Base-by-base conservation (phyloP, 176 grass and related monocot genomes). In the Ampelocalamus luodianensis region DNA sequence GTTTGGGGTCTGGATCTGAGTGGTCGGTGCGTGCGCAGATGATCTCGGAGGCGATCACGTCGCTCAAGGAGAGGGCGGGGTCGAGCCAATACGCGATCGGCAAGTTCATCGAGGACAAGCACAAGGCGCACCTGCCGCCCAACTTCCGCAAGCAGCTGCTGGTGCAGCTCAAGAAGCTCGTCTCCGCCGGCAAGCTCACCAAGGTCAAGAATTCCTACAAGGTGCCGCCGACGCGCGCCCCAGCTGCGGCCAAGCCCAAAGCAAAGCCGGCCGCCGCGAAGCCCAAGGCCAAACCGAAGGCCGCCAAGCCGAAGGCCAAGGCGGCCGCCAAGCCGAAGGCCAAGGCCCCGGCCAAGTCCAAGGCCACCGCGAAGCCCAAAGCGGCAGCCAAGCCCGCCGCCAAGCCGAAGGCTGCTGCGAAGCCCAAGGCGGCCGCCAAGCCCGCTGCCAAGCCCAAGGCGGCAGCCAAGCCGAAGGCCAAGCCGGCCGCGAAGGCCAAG, bases 191-290 rank as follows among this genome's bases (percentile, higher is more conserved):
- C 32, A 96, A 96, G 79, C 84, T 96, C 8, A 88, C 78, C 40
- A 96, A 96, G 87, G 87, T 96, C 1, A 93, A 96, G 84, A 79
- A 68, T 18, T 96, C 89, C 3, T 96, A 77, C 84, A 96, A 96
- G 87, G 18, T 93, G 46, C 51, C 88, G 13, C 0, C 93, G 5
- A 17, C 60, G 8, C 87, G 48, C 3, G 36, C 82, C 4, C 70
- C 86, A 0, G 79, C 37, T 9, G 11, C 73, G 3, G 32, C 14
- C 49, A 85, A 67, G 83, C 83, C 88, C 4, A 87, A 90, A 20
- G 16, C 65, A 32, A 81, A 81, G 61, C 13, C 50, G 9, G 16
- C 76, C 0, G 24, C 40, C 0, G 29, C 78, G 6, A 79, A 60
- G 53, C 11, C 74, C 17, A 79, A 79, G 60, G 6, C 6, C 12